Conservation (phyloP, 2,329 filamentous ascomycete genomes). For the Cordyceps farinosa region DNA sequence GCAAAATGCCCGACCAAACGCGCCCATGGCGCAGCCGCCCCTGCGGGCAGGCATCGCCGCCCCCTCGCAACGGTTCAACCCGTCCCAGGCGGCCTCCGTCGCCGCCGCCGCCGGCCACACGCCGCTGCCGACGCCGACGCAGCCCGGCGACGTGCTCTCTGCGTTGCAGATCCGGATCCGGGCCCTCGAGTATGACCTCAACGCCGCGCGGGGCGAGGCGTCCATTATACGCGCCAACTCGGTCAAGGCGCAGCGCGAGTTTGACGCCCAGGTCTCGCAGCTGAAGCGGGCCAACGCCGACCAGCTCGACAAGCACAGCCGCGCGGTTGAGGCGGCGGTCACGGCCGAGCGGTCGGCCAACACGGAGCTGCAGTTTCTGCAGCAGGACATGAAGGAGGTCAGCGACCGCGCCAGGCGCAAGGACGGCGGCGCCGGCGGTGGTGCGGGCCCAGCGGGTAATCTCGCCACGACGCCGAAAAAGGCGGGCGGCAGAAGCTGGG, state of each 20-base stretch:
- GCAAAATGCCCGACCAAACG: constrained; percentile 18
- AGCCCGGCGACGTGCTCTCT: constrained; percentile 37
- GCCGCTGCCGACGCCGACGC: constrained; percentile 28
- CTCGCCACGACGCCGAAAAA: constrained; percentile 59
- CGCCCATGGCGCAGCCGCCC: constrained; percentile 17
- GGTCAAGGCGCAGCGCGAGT: constrained; percentile 57
- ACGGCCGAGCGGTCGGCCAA: constrained; percentile 62
- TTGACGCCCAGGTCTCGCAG: constrained; percentile 58
- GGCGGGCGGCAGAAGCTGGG: constrained; percentile 44
- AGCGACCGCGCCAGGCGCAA: constrained; percentile 45
- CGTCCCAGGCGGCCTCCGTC: constrained; percentile 27
- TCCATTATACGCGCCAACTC: constrained; percentile 71
- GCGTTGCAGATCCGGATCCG: constrained; percentile 51
- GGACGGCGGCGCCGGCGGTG: constrained; percentile 27
- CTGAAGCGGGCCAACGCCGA: constrained; percentile 63
- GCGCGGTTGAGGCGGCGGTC: constrained; percentile 60
- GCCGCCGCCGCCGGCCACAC: constrained; percentile 28
- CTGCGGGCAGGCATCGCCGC: background rate
- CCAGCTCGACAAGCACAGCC: constrained; percentile 59
- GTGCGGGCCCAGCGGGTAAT: constrained; percentile 24
- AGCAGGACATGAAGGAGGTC: constrained; percentile 66
- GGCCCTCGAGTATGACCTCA: constrained; percentile 53
- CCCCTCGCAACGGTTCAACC: constrained; percentile 28
- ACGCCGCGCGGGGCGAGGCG: constrained; percentile 65
- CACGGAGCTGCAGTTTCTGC: constrained; percentile 69